Conservation (phyloP, 2,329 filamentous ascomycete genomes). For the Paecilomyces sp. region DNA sequence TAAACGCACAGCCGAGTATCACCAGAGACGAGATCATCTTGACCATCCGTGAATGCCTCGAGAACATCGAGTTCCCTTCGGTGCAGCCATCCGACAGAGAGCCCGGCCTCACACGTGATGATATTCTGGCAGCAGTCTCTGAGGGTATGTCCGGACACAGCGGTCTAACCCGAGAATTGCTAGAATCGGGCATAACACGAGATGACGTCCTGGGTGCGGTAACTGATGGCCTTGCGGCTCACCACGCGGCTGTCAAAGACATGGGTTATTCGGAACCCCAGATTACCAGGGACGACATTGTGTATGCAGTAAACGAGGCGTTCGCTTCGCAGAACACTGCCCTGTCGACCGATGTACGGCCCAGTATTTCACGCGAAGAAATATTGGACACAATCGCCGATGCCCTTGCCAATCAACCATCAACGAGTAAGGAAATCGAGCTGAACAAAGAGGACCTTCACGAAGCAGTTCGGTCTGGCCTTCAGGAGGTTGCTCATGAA, state of each 20-base stretch:
- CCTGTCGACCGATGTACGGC: slow-evolving; percentile 25
- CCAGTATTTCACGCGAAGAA: slow-evolving; percentile 45
- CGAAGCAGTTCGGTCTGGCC: slow-evolving; percentile 51
- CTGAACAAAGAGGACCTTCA: slow-evolving; percentile 48
- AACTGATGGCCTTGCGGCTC: slow-evolving; percentile 48
- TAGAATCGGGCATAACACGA: slow-evolving; percentile 39
- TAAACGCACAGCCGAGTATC: slow-evolving; percentile 61
- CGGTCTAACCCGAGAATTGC: slow-evolving; percentile 21
- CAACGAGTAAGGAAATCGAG: slow-evolving; percentile 53
- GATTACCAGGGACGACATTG: slow-evolving; percentile 19
- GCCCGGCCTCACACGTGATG: slow-evolving; percentile 9
- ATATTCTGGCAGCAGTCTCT: slow-evolving; percentile 8
- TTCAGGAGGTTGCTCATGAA: slow-evolving; percentile 47
- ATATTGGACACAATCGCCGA: slow-evolving; percentile 54
- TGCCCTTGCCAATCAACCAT: slow-evolving; percentile 45
- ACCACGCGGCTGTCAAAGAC: slow-evolving; percentile 45
- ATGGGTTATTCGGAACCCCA: slow-evolving; percentile 34
- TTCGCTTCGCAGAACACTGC: slow-evolving; percentile 28
- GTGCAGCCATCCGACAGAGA: slow-evolving; percentile 30
- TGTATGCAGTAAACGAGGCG: slow-evolving; percentile 18
- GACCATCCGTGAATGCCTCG: slow-evolving; percentile 77
- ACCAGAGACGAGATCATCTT: slow-evolving; percentile 78
- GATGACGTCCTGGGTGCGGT: slow-evolving; percentile 55
- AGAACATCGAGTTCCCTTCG: slow-evolving; percentile 71
- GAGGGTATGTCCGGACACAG: slow-evolving; percentile 8